Base-by-base conservation (phyloP, 2,329 filamentous ascomycete species). In the Chaetomium olivaceum region DNA sequence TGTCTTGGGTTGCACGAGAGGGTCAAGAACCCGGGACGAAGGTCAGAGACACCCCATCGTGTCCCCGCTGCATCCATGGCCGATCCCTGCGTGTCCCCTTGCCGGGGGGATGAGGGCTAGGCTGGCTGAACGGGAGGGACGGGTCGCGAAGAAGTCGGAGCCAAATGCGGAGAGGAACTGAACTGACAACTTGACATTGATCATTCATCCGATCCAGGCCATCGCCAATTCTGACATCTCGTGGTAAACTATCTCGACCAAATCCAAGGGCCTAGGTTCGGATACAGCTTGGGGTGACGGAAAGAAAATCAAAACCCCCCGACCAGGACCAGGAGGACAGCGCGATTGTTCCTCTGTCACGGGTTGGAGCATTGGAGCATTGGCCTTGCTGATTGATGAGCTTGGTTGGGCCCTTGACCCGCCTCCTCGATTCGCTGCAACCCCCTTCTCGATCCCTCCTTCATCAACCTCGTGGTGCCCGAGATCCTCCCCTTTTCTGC, bases 151-250 rank as follows among this genome's bases (percentile, higher is more conserved):
- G 55, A 58, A 56, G 46, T 21, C 48, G 8, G 36, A 59, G 19
- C 48, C 23, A 23, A 21, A 61, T 39, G 58, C 29, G 62, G 43
- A 61, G 58, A 57, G 58, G 29, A 27, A 61, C 52, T 65, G 29
- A 27, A 61, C 52, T 65, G 58, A 65, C 58, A 23, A 51, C 27
- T 43, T 56, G 63, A 58, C 43, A 8, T n/a, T 33, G 58, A 57
- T 6, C 27, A 29, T 63, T 51, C 52, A 27, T 33, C 14, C 55
- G 29, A 27, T 43, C 21, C 21, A 23, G 7, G 21, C 27, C 27
- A 12, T 55, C 19, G 52, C n/a, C 19, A 21, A 56, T 33, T 21
- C 29, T 16, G 23, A 25, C 16, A 19, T 21, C 4, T 48, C n/a
- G 43, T 48, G 19, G 43, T 11, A 48, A 21, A 48, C 59, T 25